Evolutionary conservation across 768 basidiomycete genomes (phyloP), one percentile per base, ranked within the genome.

Genomic region (Russula sp.): DNA sequence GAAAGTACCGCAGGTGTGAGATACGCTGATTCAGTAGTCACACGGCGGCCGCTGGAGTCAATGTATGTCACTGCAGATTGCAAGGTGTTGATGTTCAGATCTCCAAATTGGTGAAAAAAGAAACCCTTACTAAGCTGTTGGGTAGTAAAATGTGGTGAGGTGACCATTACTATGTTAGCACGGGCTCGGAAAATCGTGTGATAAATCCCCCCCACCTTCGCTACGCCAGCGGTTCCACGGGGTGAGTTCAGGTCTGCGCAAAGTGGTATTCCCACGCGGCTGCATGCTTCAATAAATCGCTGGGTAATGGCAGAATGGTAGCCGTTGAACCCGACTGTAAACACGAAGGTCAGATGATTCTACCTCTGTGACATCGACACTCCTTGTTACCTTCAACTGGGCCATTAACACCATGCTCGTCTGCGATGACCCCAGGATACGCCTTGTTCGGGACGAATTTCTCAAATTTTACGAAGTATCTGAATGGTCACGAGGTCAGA

Each of bases 381-480:
- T 34, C n/a, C 22, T 50, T 48, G 5, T 54, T 56, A 74, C 73
- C 60, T 42, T 77, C 73, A 9, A 88, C 76, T 0, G 86, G 86
- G 0, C 88, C 88, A 1, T 71, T 56, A 0, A 70, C 71, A 3
- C 87, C 86, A 25, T 76, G 82, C 6, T 74, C 68, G 5, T 72
- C 70, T 1, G 69, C 57, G 54, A 84, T 77, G 7, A 87, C 83
- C 7, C 71, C 71, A 0, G 82, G 81, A 65, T 80, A 82, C 8
- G 75, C 68, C 0, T 78, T 72, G 62, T 83, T 76, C 4, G 81
- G 80, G 45, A 73, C 73, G 65, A 78, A 87, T 18, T 73, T 77
- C 70, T 90, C 87, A 47, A 88, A 87, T 70, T 86, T 89, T 39
- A 70, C 76, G 67, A 89, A 84, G 66, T 87, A 89, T n/a, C 86